Evolutionary conservation across 2,329 filamentous ascomycete genomes (phyloP), one percentile per base, ranked within the genome.

Genomic region (Fusarium chuoi): DNA sequence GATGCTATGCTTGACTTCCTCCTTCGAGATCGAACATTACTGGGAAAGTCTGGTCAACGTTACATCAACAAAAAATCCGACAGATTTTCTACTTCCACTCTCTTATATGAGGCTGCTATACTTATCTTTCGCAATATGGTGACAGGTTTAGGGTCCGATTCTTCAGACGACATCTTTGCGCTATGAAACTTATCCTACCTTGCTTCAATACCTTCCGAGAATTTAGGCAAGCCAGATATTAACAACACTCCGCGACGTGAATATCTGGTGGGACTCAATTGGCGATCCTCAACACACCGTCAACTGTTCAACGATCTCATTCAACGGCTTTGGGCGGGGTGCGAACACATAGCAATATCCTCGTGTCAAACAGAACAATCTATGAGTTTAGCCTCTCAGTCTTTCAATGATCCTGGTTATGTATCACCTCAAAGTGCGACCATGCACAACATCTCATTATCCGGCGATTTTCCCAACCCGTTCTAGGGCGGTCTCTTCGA

Each of bases 161-260:
- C 22, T 24, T 6, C 35, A 0, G 22, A 41, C 7, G 20, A 12
- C 2, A 4, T 60, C 3, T 41, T 60, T 14, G 17, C 57, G 2
- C 1, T 52, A 1, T 60, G n/a, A 9, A 52, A 26, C 6, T 22
- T 60, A 20, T 60, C 45, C 0, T 39, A 54, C 1, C 2, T 33
- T 13, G 13, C 18, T n/a, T 33, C 7, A 26, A 22, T 3, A 15
- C 17, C 11, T 15, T 39, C 36, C 3, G 33, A 1, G 7, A 35
- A 6, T 28, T 4, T 1, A 0, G 18, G 24, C 13, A 17, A 36
- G 18, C 24, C 33, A 12, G 9, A 15, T 3, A 1, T 17, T 54
- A 24, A 54, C 13, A 28, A 7, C 5, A 33, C 18, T n/a, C 3
- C 7, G 11, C 13, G 20, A 28, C 7, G 18, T 39, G 6, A 17